phyloP scores from a whole-genome alignment of 2,329 filamentous ascomycete species.

The Ophiostoma tasmaniense region DNA sequence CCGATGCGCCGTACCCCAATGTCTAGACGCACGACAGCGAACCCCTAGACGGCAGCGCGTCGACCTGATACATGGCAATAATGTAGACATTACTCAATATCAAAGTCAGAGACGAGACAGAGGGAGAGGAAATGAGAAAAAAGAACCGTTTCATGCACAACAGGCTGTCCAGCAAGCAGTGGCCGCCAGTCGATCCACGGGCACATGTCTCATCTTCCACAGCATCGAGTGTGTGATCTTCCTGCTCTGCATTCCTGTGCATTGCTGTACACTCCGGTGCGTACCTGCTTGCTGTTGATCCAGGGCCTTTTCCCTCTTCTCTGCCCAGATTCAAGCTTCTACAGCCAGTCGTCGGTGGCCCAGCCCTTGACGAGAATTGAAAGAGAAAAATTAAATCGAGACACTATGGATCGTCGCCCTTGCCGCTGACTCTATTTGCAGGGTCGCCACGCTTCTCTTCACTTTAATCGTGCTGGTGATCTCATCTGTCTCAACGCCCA shows the following conservation, averaged over 20 bases:
- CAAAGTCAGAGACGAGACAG: background rate
- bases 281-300: background rate
- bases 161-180: slow-evolving; percentile 1
- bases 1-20: slow-evolving; percentile 11
- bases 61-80: background rate
- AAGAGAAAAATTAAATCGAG: background rate
- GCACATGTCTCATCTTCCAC: background rate
- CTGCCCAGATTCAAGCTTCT: background rate
- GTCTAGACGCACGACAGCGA: slow-evolving; percentile 17
- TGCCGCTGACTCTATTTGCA: background rate
- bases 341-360: background rate
- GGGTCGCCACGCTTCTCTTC: background rate
- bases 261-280: background rate
- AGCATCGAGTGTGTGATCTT: background rate
- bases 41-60: slow-evolving; percentile 11
- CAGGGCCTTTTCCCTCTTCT: background rate
- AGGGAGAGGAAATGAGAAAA: background rate
- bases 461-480: background rate
- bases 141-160: slow-evolving; percentile 9
- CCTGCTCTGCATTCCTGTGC: background rate
- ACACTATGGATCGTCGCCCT: background rate
- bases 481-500: background rate
- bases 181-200: slow-evolving; percentile 8
- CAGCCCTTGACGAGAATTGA: background rate
- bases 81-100: background rate